A percentile compares a stretch with the other conserved stretches of the same genome.
Evolutionary conservation across 768 basidiomycete genomes (phyloP).

Genomic region (Auriscalpium orientale): DNA sequence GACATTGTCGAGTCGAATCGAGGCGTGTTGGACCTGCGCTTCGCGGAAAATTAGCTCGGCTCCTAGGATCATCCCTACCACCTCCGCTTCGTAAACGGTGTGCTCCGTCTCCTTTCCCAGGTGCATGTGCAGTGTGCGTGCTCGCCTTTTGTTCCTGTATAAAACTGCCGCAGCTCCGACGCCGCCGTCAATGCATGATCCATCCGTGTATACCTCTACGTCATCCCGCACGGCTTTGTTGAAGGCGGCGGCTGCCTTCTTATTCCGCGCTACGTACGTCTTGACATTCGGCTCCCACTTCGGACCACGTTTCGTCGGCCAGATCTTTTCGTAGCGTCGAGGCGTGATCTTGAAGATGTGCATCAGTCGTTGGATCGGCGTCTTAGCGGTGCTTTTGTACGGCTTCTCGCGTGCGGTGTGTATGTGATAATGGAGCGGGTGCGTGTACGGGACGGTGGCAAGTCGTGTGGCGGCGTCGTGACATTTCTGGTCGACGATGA

Average conservation of each 20-base stretch:
- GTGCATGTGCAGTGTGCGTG: neutral
- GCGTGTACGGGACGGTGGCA: conserved; percentile 10
- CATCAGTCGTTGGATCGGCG: conserved; percentile 13
- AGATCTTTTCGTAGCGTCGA: conserved; percentile 9
- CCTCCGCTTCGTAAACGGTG: neutral
- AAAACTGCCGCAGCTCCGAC: conserved; percentile 16
- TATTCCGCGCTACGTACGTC: neutral
- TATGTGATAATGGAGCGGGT: conserved; percentile 2
- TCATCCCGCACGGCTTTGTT: neutral
- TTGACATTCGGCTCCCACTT: neutral
- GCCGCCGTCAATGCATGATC: conserved; percentile 9
- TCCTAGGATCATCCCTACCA: neutral
- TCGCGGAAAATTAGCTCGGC: neutral
- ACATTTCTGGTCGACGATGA: conserved; percentile 2
- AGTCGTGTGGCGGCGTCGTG: conserved; percentile 7
- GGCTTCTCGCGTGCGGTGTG: neutral
- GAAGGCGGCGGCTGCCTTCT: neutral
- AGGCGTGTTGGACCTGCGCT: neutral
- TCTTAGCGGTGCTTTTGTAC: neutral
- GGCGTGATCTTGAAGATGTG: neutral
- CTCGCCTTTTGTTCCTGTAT: neutral
- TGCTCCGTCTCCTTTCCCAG: neutral
- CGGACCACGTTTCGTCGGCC: neutral
- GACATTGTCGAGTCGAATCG: neutral
- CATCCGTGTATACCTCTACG: conserved; percentile 13